These are phyloP conservation scores for Arabis hirsuta DNA, from an alignment of 345 rosid species.

Conservation along the genomic window DNA sequence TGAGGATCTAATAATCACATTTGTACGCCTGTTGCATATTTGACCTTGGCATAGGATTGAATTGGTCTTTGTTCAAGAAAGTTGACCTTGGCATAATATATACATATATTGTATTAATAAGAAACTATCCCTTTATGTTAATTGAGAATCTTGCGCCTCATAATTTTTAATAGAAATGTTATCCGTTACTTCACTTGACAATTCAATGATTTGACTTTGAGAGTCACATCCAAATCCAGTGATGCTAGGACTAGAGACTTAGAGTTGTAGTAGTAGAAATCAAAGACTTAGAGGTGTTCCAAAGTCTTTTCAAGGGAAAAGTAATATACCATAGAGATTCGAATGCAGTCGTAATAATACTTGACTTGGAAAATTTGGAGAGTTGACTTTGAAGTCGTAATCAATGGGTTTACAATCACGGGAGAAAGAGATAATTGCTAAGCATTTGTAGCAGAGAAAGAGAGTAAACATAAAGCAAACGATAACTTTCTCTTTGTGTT, in stretches of 20 bases:
- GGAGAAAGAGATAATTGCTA: constrained; percentile 7
- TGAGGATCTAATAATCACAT: neutral
- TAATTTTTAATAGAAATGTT: neutral
- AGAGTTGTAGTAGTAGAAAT: no score
- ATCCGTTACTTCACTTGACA: no score
- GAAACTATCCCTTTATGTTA: constrained; percentile 11
- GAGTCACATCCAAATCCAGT: no score
- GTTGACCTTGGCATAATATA: constrained; percentile 1
- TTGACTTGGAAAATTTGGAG: constrained; percentile 16
- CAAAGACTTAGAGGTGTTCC: neutral
- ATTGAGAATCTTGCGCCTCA: constrained; percentile 7
- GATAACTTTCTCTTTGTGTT: constrained; percentile 2
- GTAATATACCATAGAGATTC: constrained; percentile 33
- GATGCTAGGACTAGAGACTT: no score
- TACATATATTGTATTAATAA: neutral
- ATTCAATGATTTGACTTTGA: no score
- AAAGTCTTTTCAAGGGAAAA: constrained; percentile 25
- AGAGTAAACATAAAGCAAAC: constrained; percentile 3
- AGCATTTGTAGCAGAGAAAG: constrained; percentile 1
- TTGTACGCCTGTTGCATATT: neutral
- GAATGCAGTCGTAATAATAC: constrained; percentile 8
- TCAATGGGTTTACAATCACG: constrained; percentile 18
- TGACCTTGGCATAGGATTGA: neutral
- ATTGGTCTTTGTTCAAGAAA: constrained; percentile 16
- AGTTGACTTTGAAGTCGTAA: constrained; percentile 19